Evolutionary conservation across 2,329 filamentous ascomycete species (phyloP).

Genomic region (Colletotrichum limetticola): DNA sequence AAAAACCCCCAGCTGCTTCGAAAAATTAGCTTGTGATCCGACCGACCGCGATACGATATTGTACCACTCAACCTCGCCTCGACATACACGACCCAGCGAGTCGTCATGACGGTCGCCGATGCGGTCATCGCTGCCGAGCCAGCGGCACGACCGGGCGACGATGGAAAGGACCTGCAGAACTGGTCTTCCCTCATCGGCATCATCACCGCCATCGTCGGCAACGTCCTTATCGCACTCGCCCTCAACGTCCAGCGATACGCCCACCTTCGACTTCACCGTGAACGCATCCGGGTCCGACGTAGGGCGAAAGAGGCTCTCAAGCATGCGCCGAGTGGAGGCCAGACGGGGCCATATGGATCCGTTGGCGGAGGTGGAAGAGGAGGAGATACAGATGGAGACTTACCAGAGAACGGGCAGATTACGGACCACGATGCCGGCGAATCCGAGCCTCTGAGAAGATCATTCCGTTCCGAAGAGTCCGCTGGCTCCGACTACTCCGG

Average conservation of each 20-base stretch:
- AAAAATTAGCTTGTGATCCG: constrained; percentile 7
- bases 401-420: constrained; percentile 37
- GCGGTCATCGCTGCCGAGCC: constrained; percentile 29
- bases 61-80: neutral
- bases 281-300: constrained; percentile 69
- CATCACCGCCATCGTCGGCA: constrained; percentile 89
- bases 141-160: constrained; percentile 39
- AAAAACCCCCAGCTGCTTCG: neutral
- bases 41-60: neutral
- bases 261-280: constrained; percentile 83
- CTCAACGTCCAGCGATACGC: constrained; percentile 97
- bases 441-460: constrained; percentile 63
- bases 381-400: constrained; percentile 7
- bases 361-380: constrained; percentile 38
- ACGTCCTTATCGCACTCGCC: constrained; percentile 92
- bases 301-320: constrained; percentile 65
- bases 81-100: neutral
- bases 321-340: constrained; percentile 48
- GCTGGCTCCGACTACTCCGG: constrained; percentile 49
- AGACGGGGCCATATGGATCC: constrained; percentile 48
- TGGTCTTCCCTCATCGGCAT: constrained; percentile 98
- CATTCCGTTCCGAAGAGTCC: constrained; percentile 58
- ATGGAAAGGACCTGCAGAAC: constrained; percentile 65
- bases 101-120: constrained; percentile 20
- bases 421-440: constrained; percentile 51